A percentile compares a stretch with the other conserved stretches of the same genome.
phyloP scores from a whole-genome alignment of 371 early-diverging fungal genomes.

The Rhizopus sp. region DNA sequence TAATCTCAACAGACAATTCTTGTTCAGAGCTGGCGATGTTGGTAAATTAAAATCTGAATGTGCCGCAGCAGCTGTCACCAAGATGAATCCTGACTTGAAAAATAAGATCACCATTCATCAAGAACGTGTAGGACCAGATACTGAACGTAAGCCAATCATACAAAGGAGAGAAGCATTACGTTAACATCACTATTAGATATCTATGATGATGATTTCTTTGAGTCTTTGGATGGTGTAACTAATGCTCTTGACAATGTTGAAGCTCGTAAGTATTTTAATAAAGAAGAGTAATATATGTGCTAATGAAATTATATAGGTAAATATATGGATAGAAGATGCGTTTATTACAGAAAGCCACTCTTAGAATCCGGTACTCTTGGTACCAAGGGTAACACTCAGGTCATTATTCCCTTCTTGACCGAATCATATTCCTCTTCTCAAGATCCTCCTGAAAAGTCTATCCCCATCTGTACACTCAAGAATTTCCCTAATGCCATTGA shows the following conservation, averaged over 20 bases:
- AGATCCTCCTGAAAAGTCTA: conserved; percentile 99
- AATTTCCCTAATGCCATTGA: conserved; percentile 99
- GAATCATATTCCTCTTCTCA: conserved; percentile 99
- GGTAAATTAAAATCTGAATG: conserved; percentile 94
- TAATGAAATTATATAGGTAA: conserved; percentile 23
- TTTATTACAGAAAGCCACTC: conserved; percentile 94
- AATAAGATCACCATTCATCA: conserved; percentile 87
- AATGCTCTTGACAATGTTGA: conserved; percentile 99
- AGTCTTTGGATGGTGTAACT: conserved; percentile 87
- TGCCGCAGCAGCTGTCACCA: conserved; percentile 90
- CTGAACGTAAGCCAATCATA: conserved; percentile 67
- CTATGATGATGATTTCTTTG: conserved; percentile 96
- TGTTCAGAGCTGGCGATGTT: conserved; percentile 95
- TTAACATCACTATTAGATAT: conserved; percentile 46
- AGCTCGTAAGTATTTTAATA: conserved; percentile 73
- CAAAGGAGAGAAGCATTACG: background rate
- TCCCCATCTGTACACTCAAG: conserved; percentile 99
- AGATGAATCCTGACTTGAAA: conserved; percentile 90
- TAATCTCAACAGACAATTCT: conserved; percentile 98
- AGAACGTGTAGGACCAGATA: conserved; percentile 96
- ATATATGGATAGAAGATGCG: conserved; percentile 98
- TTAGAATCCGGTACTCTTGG: conserved; percentile 99
- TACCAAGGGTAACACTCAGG: conserved; percentile 99
- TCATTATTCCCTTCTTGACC: conserved; percentile 93
- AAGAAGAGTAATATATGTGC: background rate